Evolutionary conservation across 257 asterid genomes (phyloP).

Genomic region (Pogostemon cablin): DNA sequence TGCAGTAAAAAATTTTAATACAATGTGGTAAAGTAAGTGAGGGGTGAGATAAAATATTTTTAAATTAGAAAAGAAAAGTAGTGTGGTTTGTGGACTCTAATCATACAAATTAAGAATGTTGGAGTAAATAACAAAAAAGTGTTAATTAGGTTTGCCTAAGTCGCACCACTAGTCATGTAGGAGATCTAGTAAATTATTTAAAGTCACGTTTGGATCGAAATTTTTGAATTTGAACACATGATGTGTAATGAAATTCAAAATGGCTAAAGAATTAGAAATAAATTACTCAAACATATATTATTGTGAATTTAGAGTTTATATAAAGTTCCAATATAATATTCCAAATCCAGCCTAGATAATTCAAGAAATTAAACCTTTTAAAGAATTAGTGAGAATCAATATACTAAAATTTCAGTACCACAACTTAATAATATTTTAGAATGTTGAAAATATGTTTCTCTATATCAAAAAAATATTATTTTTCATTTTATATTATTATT

Average conservation of each 20-base stretch:
- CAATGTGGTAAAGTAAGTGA: background rate
- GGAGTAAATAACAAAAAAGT: constrained; percentile 24
- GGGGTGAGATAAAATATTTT: background rate
- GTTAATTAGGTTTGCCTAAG: constrained; percentile 10
- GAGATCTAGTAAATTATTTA: background rate
- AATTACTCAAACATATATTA: background rate
- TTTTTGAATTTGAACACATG: background rate
- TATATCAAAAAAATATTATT: too few species aligned
- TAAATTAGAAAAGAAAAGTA: background rate
- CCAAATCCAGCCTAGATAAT: background rate
- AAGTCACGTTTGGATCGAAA: background rate
- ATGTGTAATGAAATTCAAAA: background rate
- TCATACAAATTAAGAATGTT: background rate
- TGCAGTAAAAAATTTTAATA: background rate
- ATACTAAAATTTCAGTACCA: too few species aligned
- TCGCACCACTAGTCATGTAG: constrained; percentile 8
- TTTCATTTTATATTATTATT: too few species aligned
- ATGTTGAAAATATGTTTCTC: too few species aligned
- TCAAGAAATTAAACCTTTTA: background rate
- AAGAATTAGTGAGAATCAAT: too few species aligned
- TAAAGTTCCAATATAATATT: background rate
- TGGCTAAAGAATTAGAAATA: background rate
- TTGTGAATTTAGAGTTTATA: background rate
- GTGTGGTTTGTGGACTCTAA: background rate
- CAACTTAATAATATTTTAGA: too few species aligned